phyloP scores from a whole-genome alignment of 2,329 filamentous ascomycete species.

The Penicillium polonicum region DNA sequence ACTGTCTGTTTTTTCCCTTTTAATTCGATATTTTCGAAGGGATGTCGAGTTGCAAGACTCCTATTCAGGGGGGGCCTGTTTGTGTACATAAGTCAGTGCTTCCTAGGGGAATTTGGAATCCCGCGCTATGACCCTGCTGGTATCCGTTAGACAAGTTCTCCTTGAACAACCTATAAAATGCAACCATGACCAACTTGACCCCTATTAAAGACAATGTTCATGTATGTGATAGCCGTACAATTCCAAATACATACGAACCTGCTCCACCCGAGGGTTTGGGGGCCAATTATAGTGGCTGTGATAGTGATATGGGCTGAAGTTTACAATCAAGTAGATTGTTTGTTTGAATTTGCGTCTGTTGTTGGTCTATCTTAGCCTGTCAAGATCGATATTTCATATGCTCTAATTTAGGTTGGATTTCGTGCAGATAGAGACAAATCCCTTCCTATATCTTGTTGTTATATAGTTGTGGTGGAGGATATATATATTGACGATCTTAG shows the following conservation, averaged over 20 bases:
- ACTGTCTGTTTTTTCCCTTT: not conserved
- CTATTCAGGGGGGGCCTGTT: not conserved
- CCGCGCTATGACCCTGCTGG: slow-evolving; percentile 3
- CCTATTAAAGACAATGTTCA: not conserved
- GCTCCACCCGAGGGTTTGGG: not conserved
- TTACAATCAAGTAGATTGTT: not conserved
- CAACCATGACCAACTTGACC: not conserved
- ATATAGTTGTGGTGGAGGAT: not conserved
- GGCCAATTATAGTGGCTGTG: not conserved
- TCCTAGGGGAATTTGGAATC: slow-evolving; percentile 4
- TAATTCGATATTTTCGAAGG: not conserved
- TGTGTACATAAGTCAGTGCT: slow-evolving; percentile 7
- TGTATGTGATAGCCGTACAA: not conserved
- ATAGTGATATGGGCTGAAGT: not conserved
- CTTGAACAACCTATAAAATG: not conserved
- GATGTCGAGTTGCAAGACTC: not conserved
- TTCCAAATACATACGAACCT: slow-evolving; percentile 2
- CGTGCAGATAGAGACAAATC: not conserved
- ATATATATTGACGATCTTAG: not conserved
- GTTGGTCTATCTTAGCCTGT: not conserved
- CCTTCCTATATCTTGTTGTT: not conserved
- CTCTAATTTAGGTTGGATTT: not conserved
- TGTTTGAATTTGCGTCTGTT: too few relatives aligned
- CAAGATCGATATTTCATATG: not conserved
- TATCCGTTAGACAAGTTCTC: not conserved